Evolutionary conservation across 2,329 filamentous ascomycete genomes (phyloP).

Genomic region (Microsporum audouinii): DNA sequence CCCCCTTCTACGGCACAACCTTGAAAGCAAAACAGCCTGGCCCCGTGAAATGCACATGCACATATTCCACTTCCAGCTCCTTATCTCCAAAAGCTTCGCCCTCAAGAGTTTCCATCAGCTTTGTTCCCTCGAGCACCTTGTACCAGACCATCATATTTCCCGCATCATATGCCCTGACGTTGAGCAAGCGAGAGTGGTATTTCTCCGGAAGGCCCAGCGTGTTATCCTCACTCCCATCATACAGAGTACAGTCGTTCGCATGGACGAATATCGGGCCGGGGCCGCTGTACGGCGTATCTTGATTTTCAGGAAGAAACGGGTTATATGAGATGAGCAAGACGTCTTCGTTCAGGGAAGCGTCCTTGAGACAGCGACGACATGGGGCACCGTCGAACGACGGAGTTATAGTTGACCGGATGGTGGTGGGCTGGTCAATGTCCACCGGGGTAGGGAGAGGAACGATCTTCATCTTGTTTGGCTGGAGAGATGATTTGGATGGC

Average conservation of each 20-base stretch:
- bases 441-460: conserved; percentile 6
- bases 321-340: conserved; percentile 6
- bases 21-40: conserved; percentile 10
- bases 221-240: background rate
- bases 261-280: conserved; percentile 6
- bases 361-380: conserved; percentile 6
- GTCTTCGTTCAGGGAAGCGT: background rate
- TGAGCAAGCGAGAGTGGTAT: background rate
- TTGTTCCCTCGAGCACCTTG: background rate
- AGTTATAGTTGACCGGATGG: background rate
- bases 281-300: background rate
- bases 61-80: conserved; percentile 4
- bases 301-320: conserved; percentile 1
- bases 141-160: conserved; percentile 6
- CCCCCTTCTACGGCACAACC: background rate
- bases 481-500: background rate
- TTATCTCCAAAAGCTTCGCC: background rate
- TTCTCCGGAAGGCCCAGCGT: background rate
- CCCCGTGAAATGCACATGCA: conserved; percentile 6
- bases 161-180: background rate
- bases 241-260: background rate
- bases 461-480: background rate
- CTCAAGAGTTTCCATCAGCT: conserved; percentile 1
- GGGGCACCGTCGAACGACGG: background rate
- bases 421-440: background rate